These are phyloP conservation scores for Huntiella abstrusa DNA, from an alignment of 2,329 filamentous ascomycete genomes.

Conservation along the genomic window DNA sequence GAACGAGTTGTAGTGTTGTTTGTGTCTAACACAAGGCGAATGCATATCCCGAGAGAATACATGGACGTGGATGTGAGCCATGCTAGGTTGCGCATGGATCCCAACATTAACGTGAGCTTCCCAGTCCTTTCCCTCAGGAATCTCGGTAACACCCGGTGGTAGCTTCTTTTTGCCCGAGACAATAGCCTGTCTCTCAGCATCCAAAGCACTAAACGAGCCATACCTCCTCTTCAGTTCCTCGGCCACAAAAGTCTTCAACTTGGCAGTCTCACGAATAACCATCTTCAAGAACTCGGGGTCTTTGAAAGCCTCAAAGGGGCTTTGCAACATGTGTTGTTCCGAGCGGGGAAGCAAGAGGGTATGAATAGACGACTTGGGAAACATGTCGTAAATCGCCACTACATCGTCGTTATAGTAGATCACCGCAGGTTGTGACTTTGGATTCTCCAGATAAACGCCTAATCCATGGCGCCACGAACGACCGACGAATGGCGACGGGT, in stretches of 20 bases:
- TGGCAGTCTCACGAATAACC: constrained; percentile 40
- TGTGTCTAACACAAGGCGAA: constrained; percentile 52
- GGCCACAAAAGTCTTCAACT: constrained; percentile 47
- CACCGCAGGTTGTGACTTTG: constrained; percentile 42
- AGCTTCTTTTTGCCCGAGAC: constrained; percentile 37
- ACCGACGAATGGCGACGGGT: not conserved
- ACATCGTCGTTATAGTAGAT: constrained; percentile 50
- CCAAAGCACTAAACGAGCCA: constrained; percentile 41
- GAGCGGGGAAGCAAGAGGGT: constrained; percentile 72
- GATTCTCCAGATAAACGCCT: constrained; percentile 45
- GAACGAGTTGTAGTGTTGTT: constrained; percentile 88
- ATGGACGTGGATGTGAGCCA: constrained; percentile 85
- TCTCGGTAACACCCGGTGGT: constrained; percentile 20
- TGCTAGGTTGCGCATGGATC: constrained; percentile 73
- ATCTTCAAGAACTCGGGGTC: constrained; percentile 48
- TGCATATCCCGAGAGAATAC: constrained; percentile 65
- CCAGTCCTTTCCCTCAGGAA: constrained; percentile 67
- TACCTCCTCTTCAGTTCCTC: constrained; percentile 54
- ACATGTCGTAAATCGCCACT: constrained; percentile 65
- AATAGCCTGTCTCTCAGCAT: constrained; percentile 46
- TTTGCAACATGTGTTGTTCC: constrained; percentile 34
- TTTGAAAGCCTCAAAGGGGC: constrained; percentile 63
- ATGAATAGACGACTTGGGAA: constrained; percentile 72
- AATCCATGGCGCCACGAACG: constrained; percentile 35
- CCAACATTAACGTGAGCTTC: constrained; percentile 53